Conservation (phyloP, 2,329 filamentous ascomycete genomes). For the Rhynchosporium agropyri region DNA sequence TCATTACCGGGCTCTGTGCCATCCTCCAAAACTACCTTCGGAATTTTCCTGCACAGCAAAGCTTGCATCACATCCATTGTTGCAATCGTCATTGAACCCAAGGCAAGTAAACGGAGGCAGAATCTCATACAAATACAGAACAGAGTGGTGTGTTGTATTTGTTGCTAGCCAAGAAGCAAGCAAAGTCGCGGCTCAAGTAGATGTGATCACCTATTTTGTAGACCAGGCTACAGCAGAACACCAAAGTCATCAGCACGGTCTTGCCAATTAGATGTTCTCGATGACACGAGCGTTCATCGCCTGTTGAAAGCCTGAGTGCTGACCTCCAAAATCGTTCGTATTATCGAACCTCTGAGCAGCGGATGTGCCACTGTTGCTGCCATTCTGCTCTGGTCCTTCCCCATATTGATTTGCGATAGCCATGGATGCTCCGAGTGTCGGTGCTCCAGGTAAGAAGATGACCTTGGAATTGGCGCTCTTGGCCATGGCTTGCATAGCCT, state of each 20-base stretch:
- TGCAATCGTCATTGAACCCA: constrained; percentile 9
- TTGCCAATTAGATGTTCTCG: constrained; percentile 72
- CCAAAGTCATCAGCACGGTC: constrained; percentile 30
- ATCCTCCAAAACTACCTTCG: neutral
- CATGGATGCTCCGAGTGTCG: constrained; percentile 60
- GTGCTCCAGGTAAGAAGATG: constrained; percentile 72
- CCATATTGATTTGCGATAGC: constrained; percentile 54
- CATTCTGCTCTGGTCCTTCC: constrained; percentile 57
- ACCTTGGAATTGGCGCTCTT: constrained; percentile 89
- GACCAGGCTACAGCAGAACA: constrained; percentile 36
- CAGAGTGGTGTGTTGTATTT: constrained; percentile 9
- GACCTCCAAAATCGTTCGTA: constrained; percentile 53
- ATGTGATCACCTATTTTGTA: constrained; percentile 30
- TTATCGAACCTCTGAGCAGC: constrained; percentile 44
- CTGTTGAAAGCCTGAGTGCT: constrained; percentile 68
- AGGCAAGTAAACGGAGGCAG: constrained; percentile 7
- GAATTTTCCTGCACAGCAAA: neutral
- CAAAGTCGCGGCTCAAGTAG: neutral
- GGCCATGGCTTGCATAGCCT: constrained; percentile 98
- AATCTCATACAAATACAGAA: constrained; percentile 14
- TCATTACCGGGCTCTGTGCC: constrained; percentile 1
- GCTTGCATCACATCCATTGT: neutral
- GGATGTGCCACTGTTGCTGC: constrained; percentile 46
- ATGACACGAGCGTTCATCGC: constrained; percentile 81
- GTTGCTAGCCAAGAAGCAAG: neutral